phyloP scores from a whole-genome alignment of 805 yeast genomes.

The Maudiozyma saulgeensis region DNA sequence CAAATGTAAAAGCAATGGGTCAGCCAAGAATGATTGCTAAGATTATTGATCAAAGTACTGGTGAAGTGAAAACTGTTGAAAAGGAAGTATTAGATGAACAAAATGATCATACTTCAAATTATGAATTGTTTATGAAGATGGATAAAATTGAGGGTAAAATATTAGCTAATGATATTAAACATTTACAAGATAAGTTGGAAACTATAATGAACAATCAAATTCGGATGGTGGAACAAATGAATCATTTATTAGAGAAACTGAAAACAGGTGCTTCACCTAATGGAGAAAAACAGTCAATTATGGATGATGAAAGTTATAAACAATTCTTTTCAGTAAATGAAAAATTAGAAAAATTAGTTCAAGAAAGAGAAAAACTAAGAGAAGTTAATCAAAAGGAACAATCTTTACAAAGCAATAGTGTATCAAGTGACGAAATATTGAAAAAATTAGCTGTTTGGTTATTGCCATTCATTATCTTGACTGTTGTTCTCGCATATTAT shows the following conservation, averaged over 20 bases:
- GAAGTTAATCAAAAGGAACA: slow-evolving; percentile 9
- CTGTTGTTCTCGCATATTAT: slow-evolving; percentile 30
- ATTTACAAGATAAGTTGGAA: slow-evolving; percentile 19
- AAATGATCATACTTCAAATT: slow-evolving; percentile 17
- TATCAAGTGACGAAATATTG: slow-evolving; percentile 28
- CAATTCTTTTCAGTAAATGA: slow-evolving; percentile 25
- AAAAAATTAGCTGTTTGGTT: slow-evolving; percentile 27
- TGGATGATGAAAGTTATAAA: slow-evolving; percentile 12
- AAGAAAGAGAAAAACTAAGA: slow-evolving; percentile 24
- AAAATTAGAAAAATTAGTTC: slow-evolving; percentile 24
- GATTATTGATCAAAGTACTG: slow-evolving; percentile 31
- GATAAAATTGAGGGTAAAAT: slow-evolving; percentile 30
- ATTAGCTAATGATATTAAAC: slow-evolving; percentile 27
- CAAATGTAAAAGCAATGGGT: slow-evolving; percentile 39
- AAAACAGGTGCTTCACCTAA: neutral
- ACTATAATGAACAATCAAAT: slow-evolving; percentile 17
- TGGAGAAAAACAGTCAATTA: slow-evolving; percentile 1
- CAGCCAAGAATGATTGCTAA: slow-evolving; percentile 40
- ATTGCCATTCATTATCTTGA: slow-evolving; percentile 24
- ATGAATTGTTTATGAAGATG: slow-evolving; percentile 23
- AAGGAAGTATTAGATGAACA: slow-evolving; percentile 19
- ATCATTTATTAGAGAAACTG: slow-evolving; percentile 10
- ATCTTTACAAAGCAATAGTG: slow-evolving; percentile 8
- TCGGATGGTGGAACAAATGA: slow-evolving; percentile 16
- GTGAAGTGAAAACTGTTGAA: slow-evolving; percentile 25